A percentile compares a stretch with the other conserved stretches of the same genome.
These are phyloP conservation scores for Rhynchosporium agropyri DNA, from an alignment of 2,329 filamentous ascomycete genomes.

Conservation along the genomic window DNA sequence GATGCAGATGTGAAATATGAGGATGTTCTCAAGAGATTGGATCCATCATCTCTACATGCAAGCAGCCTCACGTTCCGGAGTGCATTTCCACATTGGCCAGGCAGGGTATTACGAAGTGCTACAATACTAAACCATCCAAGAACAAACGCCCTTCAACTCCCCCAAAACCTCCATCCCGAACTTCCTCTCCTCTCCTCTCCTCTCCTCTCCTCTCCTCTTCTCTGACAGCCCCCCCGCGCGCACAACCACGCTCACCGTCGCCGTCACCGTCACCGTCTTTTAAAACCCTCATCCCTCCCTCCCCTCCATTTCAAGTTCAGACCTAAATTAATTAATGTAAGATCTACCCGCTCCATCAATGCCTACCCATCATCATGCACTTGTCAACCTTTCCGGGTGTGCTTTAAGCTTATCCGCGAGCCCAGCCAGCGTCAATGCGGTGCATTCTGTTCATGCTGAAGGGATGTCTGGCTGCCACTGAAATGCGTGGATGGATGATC, in stretches of 20 bases:
- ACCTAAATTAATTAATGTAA: slow-evolving; percentile 2
- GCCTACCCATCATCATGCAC: slow-evolving; percentile 10
- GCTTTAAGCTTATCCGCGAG: slow-evolving; percentile 21
- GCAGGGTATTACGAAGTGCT: neutral
- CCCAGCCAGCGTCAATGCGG: slow-evolving; percentile 21
- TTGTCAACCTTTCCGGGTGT: neutral
- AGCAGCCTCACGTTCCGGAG: slow-evolving; percentile 3
- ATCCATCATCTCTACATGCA: neutral
- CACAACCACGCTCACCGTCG: too few species aligned
- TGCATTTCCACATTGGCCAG: neutral
- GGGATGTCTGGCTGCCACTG: neutral
- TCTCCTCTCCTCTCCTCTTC: too few species aligned
- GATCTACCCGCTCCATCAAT: neutral
- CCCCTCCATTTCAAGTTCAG: neutral
- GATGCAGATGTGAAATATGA: too few species aligned
- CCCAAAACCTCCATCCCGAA: neutral
- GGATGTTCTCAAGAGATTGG: neutral
- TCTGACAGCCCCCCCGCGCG: too few species aligned
- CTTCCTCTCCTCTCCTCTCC: too few species aligned
- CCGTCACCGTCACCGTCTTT: too few species aligned
- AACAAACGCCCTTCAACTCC: neutral
- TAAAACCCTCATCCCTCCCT: neutral
- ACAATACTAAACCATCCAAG: neutral
- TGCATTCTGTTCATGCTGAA: slow-evolving; percentile 17
- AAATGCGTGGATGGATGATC: slow-evolving; percentile 20